Evolutionary conservation across 2,329 filamentous ascomycete species (phyloP), one percentile per base, ranked within the genome.

Genomic region (Thelonectria olida): DNA sequence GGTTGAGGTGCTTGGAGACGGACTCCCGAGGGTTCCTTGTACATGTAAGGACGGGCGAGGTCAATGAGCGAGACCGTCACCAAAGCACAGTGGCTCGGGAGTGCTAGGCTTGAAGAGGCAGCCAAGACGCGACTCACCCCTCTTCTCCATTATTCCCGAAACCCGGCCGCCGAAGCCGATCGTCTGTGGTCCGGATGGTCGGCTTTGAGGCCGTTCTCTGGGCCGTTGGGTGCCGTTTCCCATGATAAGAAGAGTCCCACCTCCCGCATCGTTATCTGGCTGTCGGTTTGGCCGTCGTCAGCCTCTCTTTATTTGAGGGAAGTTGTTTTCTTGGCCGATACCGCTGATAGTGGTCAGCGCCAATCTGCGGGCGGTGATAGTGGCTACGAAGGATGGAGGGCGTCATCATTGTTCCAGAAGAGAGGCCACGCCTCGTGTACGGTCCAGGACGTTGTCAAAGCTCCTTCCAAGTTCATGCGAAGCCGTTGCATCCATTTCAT

Each of bases 81-180:
- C 28, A 7, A 31, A 31, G 28, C 7, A 13, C 38, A 41, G 12
- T 25, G 22, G 20, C 52, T 49, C 31, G 34, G 23, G 2, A n/a
- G 20, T 51, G 57, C 76, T 78, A 78, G 55, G 25, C 75, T 62
- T 2, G 36, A 70, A 63, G 2, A 12, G 69, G 76, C 64, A 78
- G 69, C 70, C 72, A 70, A 74, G 74, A 58, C 65, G 62, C 73
- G 76, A 52, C 44, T 59, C 15, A 36, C 45, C 53, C 57, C 55
- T 52, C 31, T 58, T 55, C 56, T 52, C 62, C 39, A 54, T 58
- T 59, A 48, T 34, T 63, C 38, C 63, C 59, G 54, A 44, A 47
- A 56, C 49, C 52, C 56, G 50, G 62, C 50, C 50, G 39, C 55
- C 49, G 55, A 27, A 23, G 17, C 13, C 19, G 36, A 38, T 23